Base-by-base conservation (phyloP, 176 grass and related monocot species). In the Pharus latifolius region DNA sequence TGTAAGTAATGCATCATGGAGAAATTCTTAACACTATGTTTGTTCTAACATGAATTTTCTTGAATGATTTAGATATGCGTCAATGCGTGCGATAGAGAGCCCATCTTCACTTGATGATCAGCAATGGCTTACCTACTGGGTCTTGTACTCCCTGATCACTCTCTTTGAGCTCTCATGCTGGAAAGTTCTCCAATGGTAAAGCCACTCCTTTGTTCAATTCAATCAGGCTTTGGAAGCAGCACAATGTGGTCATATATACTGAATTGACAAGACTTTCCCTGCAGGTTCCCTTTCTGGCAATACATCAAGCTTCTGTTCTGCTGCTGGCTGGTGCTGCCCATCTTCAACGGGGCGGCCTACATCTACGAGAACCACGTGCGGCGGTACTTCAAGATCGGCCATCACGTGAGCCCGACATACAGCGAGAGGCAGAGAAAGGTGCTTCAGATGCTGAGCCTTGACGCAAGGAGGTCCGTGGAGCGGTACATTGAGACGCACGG, bases 81-180 rank as follows among this genome's bases (percentile, higher is more conserved):
- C 95, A 0, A 84, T 87, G 80, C 95, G 90, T 10, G 95, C 95
- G n/a, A 99, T 99, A 32, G 95, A 99, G 82, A 91, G 84, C 71
- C 90, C 95, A 59, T 91, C 95, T 51, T 5, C 68, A 33, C 43
- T 99, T 50, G 95, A 99, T 67, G 95, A 99, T 66, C 95, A 99
- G 82, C 95, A 99, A 55, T 99, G 95, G 95, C 90, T 99, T 29
- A 94, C 95, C 24, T 99, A 99, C 70, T 99, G 95, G 95, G 66
- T 79, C n/a, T 26, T 99, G 35, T 89, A 99, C 74, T 99, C 95
- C 53, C 83, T 99, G 24, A 82, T 99, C 58, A 94, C 95, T 30
- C 73, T 99, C 42, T 99, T 99, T 6, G 95, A 99, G 72, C 84
- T 99, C 47, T 90, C 95, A 41, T 91, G 41, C 79, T 94, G 87